Evolutionary conservation across 2,329 filamentous ascomycete genomes (phyloP).

Genomic region (Pleoardoris graminearum): DNA sequence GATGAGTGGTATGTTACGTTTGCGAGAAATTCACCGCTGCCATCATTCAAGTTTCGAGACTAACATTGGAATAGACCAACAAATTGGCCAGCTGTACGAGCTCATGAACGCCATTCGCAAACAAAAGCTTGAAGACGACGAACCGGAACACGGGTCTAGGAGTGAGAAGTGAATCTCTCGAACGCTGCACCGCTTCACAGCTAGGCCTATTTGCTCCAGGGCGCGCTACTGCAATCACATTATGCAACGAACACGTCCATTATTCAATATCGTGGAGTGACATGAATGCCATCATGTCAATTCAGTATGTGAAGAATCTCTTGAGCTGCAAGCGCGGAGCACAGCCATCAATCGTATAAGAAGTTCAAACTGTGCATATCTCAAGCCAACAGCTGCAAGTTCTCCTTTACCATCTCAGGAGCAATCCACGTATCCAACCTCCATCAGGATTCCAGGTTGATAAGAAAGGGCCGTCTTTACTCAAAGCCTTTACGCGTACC

Average conservation of each 20-base stretch:
- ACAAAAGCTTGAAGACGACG: conserved; percentile 53
- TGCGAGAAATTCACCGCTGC: background rate
- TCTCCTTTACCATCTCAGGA: background rate
- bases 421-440: background rate
- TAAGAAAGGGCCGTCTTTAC: no score
- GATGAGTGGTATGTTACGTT: conserved; percentile 75
- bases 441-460: no score
- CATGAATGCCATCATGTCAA: background rate
- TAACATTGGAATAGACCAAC: conserved; percentile 68
- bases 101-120: conserved; percentile 80
- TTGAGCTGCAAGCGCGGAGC: background rate
- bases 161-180: conserved; percentile 28
- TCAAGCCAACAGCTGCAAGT: background rate
- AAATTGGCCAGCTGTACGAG: conserved; percentile 91
- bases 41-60: conserved; percentile 7
- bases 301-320: background rate
- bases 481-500: background rate
- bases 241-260: background rate
- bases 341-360: background rate
- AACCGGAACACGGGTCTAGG: conserved; percentile 43
- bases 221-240: background rate
- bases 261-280: background rate
- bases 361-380: background rate
- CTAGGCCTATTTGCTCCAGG: background rate
- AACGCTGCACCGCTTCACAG: conserved; percentile 1